These are phyloP conservation scores for Xylariales sp. DNA, from an alignment of 2,329 filamentous ascomycete genomes.

Conservation along the genomic window DNA sequence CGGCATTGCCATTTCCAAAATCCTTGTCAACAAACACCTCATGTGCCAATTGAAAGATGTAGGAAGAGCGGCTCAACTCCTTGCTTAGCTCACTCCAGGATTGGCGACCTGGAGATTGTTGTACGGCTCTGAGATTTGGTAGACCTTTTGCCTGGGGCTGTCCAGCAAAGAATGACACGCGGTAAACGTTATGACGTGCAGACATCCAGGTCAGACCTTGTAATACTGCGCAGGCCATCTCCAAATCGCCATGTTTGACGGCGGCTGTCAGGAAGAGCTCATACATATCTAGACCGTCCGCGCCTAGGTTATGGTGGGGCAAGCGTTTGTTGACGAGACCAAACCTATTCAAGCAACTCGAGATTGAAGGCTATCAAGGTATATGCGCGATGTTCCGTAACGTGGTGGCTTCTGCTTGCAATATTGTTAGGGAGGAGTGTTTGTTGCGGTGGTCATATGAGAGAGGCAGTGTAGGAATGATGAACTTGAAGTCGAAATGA, in stretches of 20 bases:
- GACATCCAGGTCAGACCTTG: slow-evolving; percentile 54
- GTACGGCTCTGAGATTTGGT: slow-evolving; percentile 30
- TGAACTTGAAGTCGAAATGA: no score
- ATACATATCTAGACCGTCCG: slow-evolving; percentile 51
- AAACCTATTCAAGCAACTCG: no score
- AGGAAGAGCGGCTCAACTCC: slow-evolving; percentile 52
- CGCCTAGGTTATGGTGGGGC: no score
- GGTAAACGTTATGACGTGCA: slow-evolving; percentile 43
- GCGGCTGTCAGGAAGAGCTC: slow-evolving; percentile 55
- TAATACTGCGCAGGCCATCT: slow-evolving; percentile 46
- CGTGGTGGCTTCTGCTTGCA: no score
- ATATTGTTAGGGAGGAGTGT: no score
- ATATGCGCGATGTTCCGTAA: no score
- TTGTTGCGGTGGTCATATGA: no score
- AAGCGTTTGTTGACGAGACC: no score
- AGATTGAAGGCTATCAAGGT: no score
- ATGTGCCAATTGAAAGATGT: slow-evolving; percentile 51
- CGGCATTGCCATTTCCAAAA: slow-evolving; percentile 33
- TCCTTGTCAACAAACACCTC: slow-evolving; percentile 45
- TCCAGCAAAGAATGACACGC: slow-evolving; percentile 51
- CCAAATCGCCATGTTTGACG: slow-evolving; percentile 45
- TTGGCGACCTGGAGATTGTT: slow-evolving; percentile 13
- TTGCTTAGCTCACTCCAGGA: slow-evolving; percentile 51
- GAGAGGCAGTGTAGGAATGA: no score
- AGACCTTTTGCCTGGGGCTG: slow-evolving; percentile 41